Base-by-base conservation (phyloP, 1,139 yeast species). In the Hyphopichia khmerensis region DNA sequence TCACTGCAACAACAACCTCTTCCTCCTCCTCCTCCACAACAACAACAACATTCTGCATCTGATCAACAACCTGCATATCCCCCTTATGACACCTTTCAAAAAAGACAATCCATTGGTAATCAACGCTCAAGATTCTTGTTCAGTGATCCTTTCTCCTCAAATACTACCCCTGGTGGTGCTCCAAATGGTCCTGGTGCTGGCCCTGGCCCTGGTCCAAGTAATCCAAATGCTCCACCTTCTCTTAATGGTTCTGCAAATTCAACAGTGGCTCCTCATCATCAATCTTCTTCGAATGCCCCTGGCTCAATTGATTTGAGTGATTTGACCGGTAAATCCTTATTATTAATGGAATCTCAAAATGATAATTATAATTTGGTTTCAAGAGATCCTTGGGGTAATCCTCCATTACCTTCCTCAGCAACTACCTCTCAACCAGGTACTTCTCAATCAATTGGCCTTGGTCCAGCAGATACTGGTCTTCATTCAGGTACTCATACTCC, bases 101-200 rank as follows among this genome's bases (percentile, higher is more conserved):
- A 78, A 56, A 69, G 85, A 55, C 81, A 80, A 47, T 72, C 81
- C 21, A 61, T 79, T 41, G 79, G 79, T 30, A 69, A 72, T 43
- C 84, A 78, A 55, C 70, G 88, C 49, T 81, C 87, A n/a, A 70
- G 89, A 50, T 84, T 84, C 54, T 70, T 84, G 13, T 84, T 84
- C 55, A 77, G 83, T 50, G 89, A 83, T 57, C 87, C 88, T 11
- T 82, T 83, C 55, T 58, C 68, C 2, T 62, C 60, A 18, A 43
- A 50, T 9, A 42, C 54, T 6, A 45, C 48, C 16, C 52, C 56
- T 13, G 24, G 24, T 5, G 26, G 26, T n/a, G 11, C 17, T 26
- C 40, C 50, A 23, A 43, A 41, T 17, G 37, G 46, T 21, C 38
- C 45, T 40, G n/a, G n/a, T n/a, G n/a, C n/a, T n/a, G n/a, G n/a